Evolutionary conservation across 257 asterid genomes (phyloP).

Genomic region (Echium plantagineum): DNA sequence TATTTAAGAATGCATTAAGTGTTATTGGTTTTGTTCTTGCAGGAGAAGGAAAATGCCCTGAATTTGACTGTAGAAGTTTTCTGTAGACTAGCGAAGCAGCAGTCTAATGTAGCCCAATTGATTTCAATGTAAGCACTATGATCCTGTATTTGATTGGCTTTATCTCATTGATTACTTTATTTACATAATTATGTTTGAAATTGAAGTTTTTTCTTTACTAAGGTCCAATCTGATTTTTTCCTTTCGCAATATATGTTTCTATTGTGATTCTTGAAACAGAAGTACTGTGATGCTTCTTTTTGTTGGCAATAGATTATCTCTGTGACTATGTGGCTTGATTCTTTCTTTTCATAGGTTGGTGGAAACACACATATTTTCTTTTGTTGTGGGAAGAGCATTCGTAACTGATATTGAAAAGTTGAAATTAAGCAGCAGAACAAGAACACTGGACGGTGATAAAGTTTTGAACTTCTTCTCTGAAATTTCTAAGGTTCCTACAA

Average conservation of each 20-base stretch:
- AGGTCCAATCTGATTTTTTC: neutral
- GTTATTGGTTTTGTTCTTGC: conserved; percentile 29
- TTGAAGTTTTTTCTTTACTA: no score
- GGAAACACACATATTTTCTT: conserved; percentile 93
- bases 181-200: no score
- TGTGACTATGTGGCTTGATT: conserved; percentile 9
- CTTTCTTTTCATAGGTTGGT: conserved; percentile 67
- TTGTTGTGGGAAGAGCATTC: conserved; percentile 97
- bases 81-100: conserved; percentile 96
- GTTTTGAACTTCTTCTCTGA: conserved; percentile 71
- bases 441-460: conserved; percentile 82
- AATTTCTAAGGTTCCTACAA: conserved; percentile 51
- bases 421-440: conserved; percentile 86
- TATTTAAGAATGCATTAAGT: neutral
- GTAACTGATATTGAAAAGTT: conserved; percentile 95
- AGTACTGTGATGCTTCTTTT: neutral
- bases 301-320: neutral
- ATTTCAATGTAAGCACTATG: conserved; percentile 57
- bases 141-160: conserved; percentile 12
- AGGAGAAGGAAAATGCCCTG: conserved; percentile 98
- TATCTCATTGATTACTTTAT: neutral
- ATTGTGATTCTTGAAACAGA: neutral
- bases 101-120: conserved; percentile 70
- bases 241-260: neutral
- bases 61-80: conserved; percentile 81